These are phyloP conservation scores for Geosmithia putterillii DNA, from an alignment of 2,329 filamentous ascomycete species.

Conservation along the genomic window DNA sequence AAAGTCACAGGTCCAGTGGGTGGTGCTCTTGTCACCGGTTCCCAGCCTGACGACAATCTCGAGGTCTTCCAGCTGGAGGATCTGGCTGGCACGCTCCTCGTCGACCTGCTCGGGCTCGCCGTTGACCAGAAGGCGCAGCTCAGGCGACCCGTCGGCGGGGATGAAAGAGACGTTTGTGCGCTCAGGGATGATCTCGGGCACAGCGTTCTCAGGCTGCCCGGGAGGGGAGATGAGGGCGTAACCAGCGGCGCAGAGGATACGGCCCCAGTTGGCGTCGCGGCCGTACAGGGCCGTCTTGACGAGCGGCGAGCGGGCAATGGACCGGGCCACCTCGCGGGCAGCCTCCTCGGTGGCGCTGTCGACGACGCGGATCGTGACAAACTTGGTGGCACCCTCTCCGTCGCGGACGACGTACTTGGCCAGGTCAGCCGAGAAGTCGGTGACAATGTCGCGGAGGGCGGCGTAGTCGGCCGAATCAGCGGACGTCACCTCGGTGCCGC, in stretches of 20 bases:
- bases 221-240: constrained; percentile 57
- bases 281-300: constrained; percentile 98
- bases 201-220: constrained; percentile 42
- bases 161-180: constrained; percentile 66
- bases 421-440: constrained; percentile 67
- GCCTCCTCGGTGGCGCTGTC: constrained; percentile 58
- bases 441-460: constrained; percentile 61
- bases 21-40: constrained; percentile 54
- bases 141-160: constrained; percentile 61
- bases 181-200: constrained; percentile 50
- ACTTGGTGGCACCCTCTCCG: constrained; percentile 95
- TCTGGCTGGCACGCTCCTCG: constrained; percentile 64
- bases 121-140: constrained; percentile 64
- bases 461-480: constrained; percentile 48
- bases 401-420: constrained; percentile 91
- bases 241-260: constrained; percentile 87
- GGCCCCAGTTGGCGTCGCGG: constrained; percentile 96
- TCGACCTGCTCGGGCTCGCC: constrained; percentile 73
- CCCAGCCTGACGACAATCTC: constrained; percentile 67
- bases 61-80: constrained; percentile 64
- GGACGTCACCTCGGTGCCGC: constrained; percentile 50
- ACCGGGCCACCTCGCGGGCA: constrained; percentile 69
- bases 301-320: constrained; percentile 81
- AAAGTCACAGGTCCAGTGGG: constrained; percentile 80
- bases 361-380: constrained; percentile 80